Percentiles rank a stretch among this genome's conserved stretches.
phyloP scores from a whole-genome alignment of 257 asterid genomes.

The Apocynum venetum region DNA sequence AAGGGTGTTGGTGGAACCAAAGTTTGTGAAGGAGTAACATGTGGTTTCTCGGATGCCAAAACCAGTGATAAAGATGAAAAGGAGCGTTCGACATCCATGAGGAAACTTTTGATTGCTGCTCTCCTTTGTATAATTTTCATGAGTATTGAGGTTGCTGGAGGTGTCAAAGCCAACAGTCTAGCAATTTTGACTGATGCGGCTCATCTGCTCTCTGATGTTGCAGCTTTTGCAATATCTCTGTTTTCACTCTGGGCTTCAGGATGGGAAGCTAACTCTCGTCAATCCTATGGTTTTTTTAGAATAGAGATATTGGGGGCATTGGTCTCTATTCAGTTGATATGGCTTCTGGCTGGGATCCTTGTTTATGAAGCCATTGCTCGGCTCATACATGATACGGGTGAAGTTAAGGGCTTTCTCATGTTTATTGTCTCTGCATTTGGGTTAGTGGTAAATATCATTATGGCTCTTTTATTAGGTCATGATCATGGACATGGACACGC shows the following conservation, averaged over 20 bases:
- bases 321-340: conserved; percentile 83
- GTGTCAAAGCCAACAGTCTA: conserved; percentile 84
- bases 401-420: conserved; percentile 84
- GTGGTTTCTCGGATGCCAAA: conserved; percentile 72
- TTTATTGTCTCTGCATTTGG: conserved; percentile 81
- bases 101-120: conserved; percentile 65
- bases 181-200: conserved; percentile 90
- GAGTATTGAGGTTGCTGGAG: conserved; percentile 82
- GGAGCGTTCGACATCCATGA: conserved; percentile 74
- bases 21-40: conserved; percentile 65
- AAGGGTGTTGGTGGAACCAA: conserved; percentile 43
- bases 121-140: conserved; percentile 63
- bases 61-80: conserved; percentile 58
- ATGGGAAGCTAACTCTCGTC: conserved; percentile 95
- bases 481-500: conserved; percentile 64
- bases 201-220: conserved; percentile 85
- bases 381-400: conserved; percentile 53
- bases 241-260: conserved; percentile 95
- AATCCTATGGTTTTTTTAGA: conserved; percentile 85
- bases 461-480: conserved; percentile 83
- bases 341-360: conserved; percentile 95
- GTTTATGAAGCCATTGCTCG: conserved; percentile 86
- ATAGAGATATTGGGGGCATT: conserved; percentile 86
- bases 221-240: conserved; percentile 85
- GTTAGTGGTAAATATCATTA: conserved; percentile 62